Evolutionary conservation across 257 asterid species (phyloP), one percentile per base, ranked within the genome.

Genomic region (Echium plantagineum): DNA sequence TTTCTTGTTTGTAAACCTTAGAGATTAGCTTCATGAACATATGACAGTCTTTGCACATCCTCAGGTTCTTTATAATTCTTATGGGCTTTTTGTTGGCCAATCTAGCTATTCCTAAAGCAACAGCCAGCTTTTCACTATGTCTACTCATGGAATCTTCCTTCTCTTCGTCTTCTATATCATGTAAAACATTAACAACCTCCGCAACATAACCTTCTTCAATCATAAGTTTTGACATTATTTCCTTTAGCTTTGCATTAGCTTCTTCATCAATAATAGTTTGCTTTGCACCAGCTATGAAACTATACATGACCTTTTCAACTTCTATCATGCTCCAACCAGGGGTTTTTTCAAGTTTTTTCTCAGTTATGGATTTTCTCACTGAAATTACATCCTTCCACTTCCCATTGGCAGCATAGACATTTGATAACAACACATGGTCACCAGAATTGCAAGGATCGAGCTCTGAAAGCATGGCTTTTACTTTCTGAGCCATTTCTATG

Each of bases 281-380:
- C 49, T 65, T 72, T 21, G 64, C 75, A 42, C 82, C 84, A 0
- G 87, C 86, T 21, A 71, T 61, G 59, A 79, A 82, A 60, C 75
- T 76, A 54, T 85, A 69, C 80, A 71, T 69, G 1, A 63, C 70
- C 68, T 79, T 88, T 26, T 77, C 82, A 31, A 83, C 82, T 72
- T 82, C 82, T 72, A 85, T 77, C 83, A 71, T 76, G 66, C 98
- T 90, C 89, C 96, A 85, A 49, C 94, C 96, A 12, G 95, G 90
- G 38, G 62, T 70, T 73, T 87, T 87, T 61, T 61, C 67, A 63
- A 85, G 26, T 31, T 83, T 75, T 59, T 67, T 69, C 64, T 83
- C 81, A 47, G 63, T 68, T 94, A 87, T 85, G 38, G 91, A 78
- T 71, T 68, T 74, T 67, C 95, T 81, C 60, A 79, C 71, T 0